These are phyloP conservation scores for Sporobolomyces pararoseus DNA, from an alignment of 768 basidiomycete species.

Conservation along the genomic window DNA sequence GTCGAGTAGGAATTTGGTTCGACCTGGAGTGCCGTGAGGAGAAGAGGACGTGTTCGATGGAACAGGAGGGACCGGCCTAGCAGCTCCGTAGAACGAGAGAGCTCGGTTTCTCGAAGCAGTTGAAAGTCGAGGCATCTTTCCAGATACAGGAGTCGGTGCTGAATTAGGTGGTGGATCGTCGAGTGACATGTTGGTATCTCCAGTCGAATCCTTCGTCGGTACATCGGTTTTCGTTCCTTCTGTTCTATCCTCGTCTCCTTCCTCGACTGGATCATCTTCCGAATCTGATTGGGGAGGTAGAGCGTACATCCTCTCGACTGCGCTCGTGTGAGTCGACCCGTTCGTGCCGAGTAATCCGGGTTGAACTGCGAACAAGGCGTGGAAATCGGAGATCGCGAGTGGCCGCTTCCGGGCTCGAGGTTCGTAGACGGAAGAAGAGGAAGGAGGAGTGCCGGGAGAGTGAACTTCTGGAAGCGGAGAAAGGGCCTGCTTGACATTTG, in stretches of 20 bases:
- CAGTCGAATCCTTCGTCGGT: not conserved
- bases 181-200: conserved; percentile 8
- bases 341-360: conserved; percentile 33
- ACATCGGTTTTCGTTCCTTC: not conserved
- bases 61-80: not conserved
- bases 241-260: not conserved
- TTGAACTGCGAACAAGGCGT: conserved; percentile 38
- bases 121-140: conserved; percentile 33
- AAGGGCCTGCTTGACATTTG: not conserved
- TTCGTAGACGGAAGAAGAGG: not conserved
- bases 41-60: not conserved
- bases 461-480: not conserved
- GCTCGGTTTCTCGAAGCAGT: conserved; percentile 11
- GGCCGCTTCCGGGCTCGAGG: not conserved
- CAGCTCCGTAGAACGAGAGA: conserved; percentile 26
- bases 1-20: conserved; percentile 35
- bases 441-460: conserved; percentile 1
- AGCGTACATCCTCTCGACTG: conserved; percentile 41
- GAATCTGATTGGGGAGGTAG: conserved; percentile 26
- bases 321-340: conserved; percentile 14
- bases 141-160: not conserved
- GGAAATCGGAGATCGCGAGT: conserved; percentile 35
- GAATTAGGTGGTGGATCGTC: not conserved
- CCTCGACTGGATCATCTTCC: conserved; percentile 2
- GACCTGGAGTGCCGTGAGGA: not conserved